phyloP scores from a whole-genome alignment of 2,329 filamentous ascomycete genomes.

The Curvularia sp. region DNA sequence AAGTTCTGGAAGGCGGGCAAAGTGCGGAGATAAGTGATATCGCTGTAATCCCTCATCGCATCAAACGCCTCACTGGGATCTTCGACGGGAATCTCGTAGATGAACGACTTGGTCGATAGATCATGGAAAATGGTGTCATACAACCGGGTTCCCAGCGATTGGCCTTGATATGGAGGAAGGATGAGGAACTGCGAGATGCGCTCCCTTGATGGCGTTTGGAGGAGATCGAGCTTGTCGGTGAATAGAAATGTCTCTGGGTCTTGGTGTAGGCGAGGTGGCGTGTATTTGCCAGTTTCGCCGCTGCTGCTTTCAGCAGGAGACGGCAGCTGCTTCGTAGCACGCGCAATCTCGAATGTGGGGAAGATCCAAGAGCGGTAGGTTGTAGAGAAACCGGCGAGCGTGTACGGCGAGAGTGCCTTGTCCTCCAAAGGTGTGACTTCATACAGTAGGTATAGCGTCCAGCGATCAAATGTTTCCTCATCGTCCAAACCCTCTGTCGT shows the following conservation, averaged over 20 bases:
- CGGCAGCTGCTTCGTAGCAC: conserved; percentile 46
- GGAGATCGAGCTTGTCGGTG: conserved; percentile 53
- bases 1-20: conserved; percentile 65
- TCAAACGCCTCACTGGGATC: conserved; percentile 91
- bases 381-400: conserved; percentile 87
- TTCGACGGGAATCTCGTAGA: conserved; percentile 88
- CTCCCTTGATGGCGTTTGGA: conserved; percentile 74
- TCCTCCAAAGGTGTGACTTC: conserved; percentile 45
- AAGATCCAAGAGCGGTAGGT: conserved; percentile 83
- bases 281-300: conserved; percentile 52
- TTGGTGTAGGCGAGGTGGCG: conserved; percentile 34
- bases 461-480: conserved; percentile 75
- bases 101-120: conserved; percentile 70
- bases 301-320: conserved; percentile 39
- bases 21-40: conserved; percentile 69
- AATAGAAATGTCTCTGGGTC: conserved; percentile 43
- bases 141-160: conserved; percentile 78
- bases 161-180: conserved; percentile 82
- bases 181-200: conserved; percentile 94
- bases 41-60: conserved; percentile 76
- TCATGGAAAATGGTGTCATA: conserved; percentile 80
- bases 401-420: conserved; percentile 59
- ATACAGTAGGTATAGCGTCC: conserved; percentile 85
- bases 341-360: conserved; percentile 56
- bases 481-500: conserved; percentile 74